These are phyloP conservation scores for Zangia roseola DNA, from an alignment of 768 basidiomycete species.

Conservation along the genomic window DNA sequence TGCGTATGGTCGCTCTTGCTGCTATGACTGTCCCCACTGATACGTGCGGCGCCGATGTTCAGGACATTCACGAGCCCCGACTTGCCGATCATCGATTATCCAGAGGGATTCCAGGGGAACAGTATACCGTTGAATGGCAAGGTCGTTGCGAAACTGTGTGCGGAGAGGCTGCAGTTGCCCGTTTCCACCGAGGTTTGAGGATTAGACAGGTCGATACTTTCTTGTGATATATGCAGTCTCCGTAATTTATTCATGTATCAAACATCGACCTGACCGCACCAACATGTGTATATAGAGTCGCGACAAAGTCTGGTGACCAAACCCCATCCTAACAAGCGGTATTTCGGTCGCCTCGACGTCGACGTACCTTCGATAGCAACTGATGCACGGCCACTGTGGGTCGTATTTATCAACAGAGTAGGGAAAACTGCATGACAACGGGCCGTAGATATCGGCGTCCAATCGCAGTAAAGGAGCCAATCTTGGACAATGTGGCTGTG, in stretches of 20 bases:
- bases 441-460: no score
- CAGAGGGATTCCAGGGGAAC: constrained; percentile 88
- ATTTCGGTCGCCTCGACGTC: no score
- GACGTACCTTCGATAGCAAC: no score
- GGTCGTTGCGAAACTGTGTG: constrained; percentile 58
- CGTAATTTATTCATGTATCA: no score
- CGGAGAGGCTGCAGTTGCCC: constrained; percentile 44
- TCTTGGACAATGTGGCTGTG: constrained; percentile 8
- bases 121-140: constrained; percentile 79
- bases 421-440: no score
- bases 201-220: background rate
- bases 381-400: no score
- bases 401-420: no score
- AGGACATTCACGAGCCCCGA: constrained; percentile 77
- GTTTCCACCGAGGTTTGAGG: background rate
- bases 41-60: background rate
- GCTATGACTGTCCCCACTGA: background rate
- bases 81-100: constrained; percentile 66
- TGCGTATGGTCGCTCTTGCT: constrained; percentile 30
- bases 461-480: background rate
- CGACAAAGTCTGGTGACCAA: no score
- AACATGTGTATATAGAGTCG: no score
- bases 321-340: no score
- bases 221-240: no score
- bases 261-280: no score